Evolutionary conservation across 2,329 filamentous ascomycete genomes (phyloP).

Genomic region (Penicillium expansum): DNA sequence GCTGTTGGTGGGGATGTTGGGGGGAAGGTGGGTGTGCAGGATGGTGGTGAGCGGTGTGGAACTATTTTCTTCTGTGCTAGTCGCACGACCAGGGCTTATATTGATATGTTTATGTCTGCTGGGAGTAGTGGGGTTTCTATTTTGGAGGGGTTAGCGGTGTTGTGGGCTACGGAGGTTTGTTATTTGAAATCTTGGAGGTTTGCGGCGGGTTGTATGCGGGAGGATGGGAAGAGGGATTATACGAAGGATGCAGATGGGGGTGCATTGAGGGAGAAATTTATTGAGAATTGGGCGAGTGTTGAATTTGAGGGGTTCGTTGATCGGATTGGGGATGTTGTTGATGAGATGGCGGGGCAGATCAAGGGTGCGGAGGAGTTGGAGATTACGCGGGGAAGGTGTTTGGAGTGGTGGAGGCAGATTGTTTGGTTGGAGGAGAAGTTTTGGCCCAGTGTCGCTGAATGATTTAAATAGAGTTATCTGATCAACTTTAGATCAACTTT

Average conservation of each 20-base stretch:
- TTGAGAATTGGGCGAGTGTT: conserved; percentile 64
- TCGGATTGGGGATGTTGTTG: conserved; percentile 54
- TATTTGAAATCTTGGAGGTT: conserved; percentile 60
- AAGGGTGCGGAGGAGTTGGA: conserved; percentile 37
- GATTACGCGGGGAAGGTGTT: conserved; percentile 42
- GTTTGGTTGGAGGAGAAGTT: conserved; percentile 58
- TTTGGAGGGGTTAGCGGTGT: conserved; percentile 68
- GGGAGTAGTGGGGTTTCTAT: conserved; percentile 52
- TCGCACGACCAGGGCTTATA: conserved; percentile 53
- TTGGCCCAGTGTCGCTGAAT: conserved; percentile 49
- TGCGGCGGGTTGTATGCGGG: conserved; percentile 36
- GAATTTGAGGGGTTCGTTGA: conserved; percentile 62
- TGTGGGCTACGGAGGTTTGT: conserved; percentile 72
- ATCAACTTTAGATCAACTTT: not conserved
- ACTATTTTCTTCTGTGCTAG: conserved; percentile 35
- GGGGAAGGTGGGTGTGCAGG: not conserved
- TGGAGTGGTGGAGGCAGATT: conserved; percentile 50
- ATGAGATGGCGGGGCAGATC: conserved; percentile 51
- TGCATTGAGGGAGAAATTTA: conserved; percentile 62
- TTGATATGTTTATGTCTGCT: conserved; percentile 60
- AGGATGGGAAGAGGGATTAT: conserved; percentile 11
- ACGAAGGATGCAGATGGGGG: conserved; percentile 62
- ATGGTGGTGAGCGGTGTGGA: conserved; percentile 8
- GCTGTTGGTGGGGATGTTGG: not conserved
- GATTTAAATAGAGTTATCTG: not conserved